Evolutionary conservation across 257 asterid species (phyloP), one percentile per base, ranked within the genome.

Genomic region (Plectranthus barbatus): DNA sequence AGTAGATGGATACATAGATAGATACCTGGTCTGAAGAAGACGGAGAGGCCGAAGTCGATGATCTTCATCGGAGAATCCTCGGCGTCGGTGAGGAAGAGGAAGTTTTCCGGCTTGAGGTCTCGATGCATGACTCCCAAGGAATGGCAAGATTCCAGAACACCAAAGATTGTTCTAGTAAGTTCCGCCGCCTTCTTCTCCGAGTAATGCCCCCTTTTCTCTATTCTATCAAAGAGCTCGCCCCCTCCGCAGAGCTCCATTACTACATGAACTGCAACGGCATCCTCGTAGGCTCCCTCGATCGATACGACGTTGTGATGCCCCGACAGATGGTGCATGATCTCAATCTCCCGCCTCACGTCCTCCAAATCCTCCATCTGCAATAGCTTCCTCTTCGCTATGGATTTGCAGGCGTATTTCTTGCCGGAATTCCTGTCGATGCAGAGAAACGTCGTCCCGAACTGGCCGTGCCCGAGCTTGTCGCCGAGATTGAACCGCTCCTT

Each of bases 61-160:
- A 91, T 74, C 81, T 82, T 84, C 63, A 88, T 78, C 0, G 87
- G 80, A 0, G 96, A 77, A 50, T 88, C 95, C 82, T 88, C 96
- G 48, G 72, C 77, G 52, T 60, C 80, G 41, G 74, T 56, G 20
- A 82, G 74, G 64, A 88, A 88, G 15, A 88, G 81, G 37, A 88
- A 88, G 64, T 88, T 90, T 78, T 87, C 97, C 2, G 95, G 97
- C 80, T 90, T 90, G 31, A 90, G 60, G 52, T 90, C 97, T 41
- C 97, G 69, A 29, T 90, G 97, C 94, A 86, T 81, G 36, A 86
- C 97, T 14, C 97, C 97, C 45, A 88, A 65, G 6, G 96, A 82
- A 56, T 86, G 96, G 46, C 96, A 86, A 14, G 88, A 64, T 50
- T 86, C 83, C 3, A 88, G 80, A 6, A 86, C 91, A 33, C 88